Conservation (phyloP, 2,329 filamentous ascomycete genomes). For the Dactylellina cionopaga region DNA sequence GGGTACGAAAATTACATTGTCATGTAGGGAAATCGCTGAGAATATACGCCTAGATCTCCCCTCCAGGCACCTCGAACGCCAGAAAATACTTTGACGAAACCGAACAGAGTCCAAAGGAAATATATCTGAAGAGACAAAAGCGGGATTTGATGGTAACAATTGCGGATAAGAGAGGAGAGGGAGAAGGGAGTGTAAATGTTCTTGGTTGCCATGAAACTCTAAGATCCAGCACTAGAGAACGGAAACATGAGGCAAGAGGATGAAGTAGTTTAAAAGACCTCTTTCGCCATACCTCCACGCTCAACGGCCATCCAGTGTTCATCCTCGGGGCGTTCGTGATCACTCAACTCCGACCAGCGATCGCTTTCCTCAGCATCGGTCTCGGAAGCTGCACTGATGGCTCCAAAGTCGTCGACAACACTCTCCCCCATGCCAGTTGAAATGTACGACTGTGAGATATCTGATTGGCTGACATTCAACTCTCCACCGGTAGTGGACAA, state of each 20-base stretch:
- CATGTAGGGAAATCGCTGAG: neutral
- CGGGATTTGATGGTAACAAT: neutral
- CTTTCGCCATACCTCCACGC: constrained; percentile 41
- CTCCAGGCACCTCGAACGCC: constrained; percentile 31
- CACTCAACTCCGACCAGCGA: constrained; percentile 46
- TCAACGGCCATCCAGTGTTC: constrained; percentile 50
- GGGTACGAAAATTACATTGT: neutral
- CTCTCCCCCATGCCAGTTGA: constrained; percentile 38
- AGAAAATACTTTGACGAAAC: too few relatives aligned
- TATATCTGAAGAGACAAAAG: constrained; percentile 2
- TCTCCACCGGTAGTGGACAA: neutral
- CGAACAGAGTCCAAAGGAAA: too few relatives aligned
- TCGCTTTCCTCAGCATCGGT: constrained; percentile 51
- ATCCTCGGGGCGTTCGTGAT: constrained; percentile 28
- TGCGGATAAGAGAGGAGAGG: neutral
- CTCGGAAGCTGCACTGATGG: constrained; percentile 35
- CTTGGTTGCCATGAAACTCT: too few relatives aligned
- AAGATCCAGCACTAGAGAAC: too few relatives aligned
- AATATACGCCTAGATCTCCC: constrained; percentile 14
- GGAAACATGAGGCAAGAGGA: neutral
- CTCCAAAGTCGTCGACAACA: constrained; percentile 39
- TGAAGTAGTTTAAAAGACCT: constrained; percentile 24
- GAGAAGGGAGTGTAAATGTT: neutral
- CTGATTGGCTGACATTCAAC: constrained; percentile 27
- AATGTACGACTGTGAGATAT: constrained; percentile 45